Base-by-base conservation (phyloP, 148 eudicot species). In the Nepenthes mirabilis region DNA sequence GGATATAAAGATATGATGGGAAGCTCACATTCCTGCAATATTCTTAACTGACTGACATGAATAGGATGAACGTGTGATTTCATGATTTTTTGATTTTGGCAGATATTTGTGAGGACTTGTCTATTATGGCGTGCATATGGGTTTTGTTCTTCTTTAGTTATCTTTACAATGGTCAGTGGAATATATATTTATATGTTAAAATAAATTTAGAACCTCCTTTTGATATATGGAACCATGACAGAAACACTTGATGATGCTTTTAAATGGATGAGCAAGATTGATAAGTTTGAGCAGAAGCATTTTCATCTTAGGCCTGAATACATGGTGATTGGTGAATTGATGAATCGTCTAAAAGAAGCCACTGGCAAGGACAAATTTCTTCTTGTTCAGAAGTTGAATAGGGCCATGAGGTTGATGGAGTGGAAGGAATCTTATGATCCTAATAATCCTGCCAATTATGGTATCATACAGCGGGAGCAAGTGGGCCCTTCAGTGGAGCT, bases 291-390 rank as follows among this genome's bases (percentile, higher is more conserved):
- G 80, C 72, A 77, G 64, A 93, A 82, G 71, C 95, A 85, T 75
- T 77, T 80, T 34, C 67, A 37, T 43, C 77, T 77, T 36, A 82
- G 83, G 35, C 83, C 82, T 3, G 98, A 88, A 71, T 88, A 93
- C 65, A 76, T 82, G 59, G 96, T 93, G 64, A 83, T 93, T 65
- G 91, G 96, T 23, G 98, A 93, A 40, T 63, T 93, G 74, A 77
- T 88, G 73, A 79, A 80, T 59, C 81, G 91, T 43, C 60, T 86
- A 56, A 86, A 79, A 81, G 81, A 59, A 66, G 82, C 96, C 40
- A 75, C 95, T 45, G 98, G 91, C 12, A 88, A 93, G 71, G 96
- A 93, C 8, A 93, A 81, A 66, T 93, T 93, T 71, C 82, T 93
- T 61, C 95, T 93, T 49, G 85, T 88, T 60, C 76, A 71, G 62